Percentiles rank a stretch among this genome's conserved stretches.
Evolutionary conservation across 2,329 filamentous ascomycete genomes (phyloP).

Genomic region (Cladophialophora exuberans): DNA sequence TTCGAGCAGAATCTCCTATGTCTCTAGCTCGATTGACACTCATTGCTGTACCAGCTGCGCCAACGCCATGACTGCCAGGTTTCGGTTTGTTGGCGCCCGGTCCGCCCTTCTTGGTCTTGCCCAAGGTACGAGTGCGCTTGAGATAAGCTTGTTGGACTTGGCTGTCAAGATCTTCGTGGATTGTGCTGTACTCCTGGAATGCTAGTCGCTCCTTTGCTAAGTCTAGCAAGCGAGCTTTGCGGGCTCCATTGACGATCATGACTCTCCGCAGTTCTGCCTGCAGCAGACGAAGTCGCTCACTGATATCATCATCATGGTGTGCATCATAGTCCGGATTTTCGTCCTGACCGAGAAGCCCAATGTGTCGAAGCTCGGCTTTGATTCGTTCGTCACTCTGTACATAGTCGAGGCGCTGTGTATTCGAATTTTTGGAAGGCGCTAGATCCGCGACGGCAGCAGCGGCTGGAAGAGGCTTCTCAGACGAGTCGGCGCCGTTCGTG

Average conservation of each 20-base stretch:
- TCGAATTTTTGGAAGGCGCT: constrained; percentile 71
- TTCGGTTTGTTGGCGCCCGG: constrained; percentile 59
- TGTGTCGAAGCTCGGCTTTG: constrained; percentile 86
- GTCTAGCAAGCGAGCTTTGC: constrained; percentile 83
- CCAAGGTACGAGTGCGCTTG: constrained; percentile 91
- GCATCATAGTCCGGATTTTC: constrained; percentile 78
- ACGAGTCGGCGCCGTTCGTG: constrained; percentile 46
- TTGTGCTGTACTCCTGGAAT: constrained; percentile 94
- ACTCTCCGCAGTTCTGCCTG: constrained; percentile 82
- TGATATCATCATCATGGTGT: constrained; percentile 92
- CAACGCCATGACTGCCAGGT: constrained; percentile 61
- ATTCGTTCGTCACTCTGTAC: constrained; percentile 85
- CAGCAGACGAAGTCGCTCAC: constrained; percentile 81
- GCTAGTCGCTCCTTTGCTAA: constrained; percentile 92
- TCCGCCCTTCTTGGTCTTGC: constrained; percentile 88
- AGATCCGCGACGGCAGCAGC: constrained; percentile 77
- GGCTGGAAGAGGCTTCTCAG: constrained; percentile 61
- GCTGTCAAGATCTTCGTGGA: constrained; percentile 91
- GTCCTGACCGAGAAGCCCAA: constrained; percentile 79
- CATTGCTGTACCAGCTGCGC: constrained; percentile 50
- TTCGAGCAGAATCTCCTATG: constrained; percentile 89
- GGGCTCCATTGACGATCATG: constrained; percentile 84
- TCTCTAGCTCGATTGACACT: constrained; percentile 66
- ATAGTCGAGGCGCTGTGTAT: constrained; percentile 79
- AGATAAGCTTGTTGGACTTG: constrained; percentile 95